Evolutionary conservation across 345 rosid genomes (phyloP), one percentile per base, ranked within the genome.

Genomic region (Zanthoxylum bungeanum): DNA sequence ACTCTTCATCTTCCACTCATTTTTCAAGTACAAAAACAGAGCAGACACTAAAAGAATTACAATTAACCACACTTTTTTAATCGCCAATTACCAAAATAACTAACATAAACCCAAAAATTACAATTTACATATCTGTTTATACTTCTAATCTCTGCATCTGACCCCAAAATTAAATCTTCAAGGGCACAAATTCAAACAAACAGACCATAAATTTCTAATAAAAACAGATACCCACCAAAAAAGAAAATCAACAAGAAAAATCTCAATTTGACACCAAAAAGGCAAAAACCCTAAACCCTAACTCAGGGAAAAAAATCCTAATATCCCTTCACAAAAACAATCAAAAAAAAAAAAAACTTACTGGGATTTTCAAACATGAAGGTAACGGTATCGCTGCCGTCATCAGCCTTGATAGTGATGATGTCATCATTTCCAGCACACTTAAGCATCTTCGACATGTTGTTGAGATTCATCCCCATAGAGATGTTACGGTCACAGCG

Each of bases 321-420:
- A 36, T 9, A 47, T 36, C 65, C 28, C 2, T 6, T 40, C 16
- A 25, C n/a, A 1, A 17, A 60, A 68, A 37, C 27, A 59, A n/a
- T 28, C 7, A 52, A 42, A 5, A 24, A 39, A 17, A 50, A 24
- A 53, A 58, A 8, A 8, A 17, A 78, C 97, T 64, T 85, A 92
- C 99, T 91, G 5, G 99, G 99, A 68, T 86, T 92, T 78, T 95
- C 99, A n/a, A n/a, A n/a, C n/a, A n/a, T n/a, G n/a, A n/a, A n/a
- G n/a, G n/a, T n/a, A n/a, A n/a, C n/a, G n/a, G n/a, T n/a, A n/a
- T n/a, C n/a, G n/a, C n/a, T n/a, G n/a, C n/a, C n/a, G n/a, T n/a
- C n/a, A n/a, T n/a, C n/a, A n/a, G n/a, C n/a, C n/a, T n/a, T n/a
- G n/a, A n/a, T n/a, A n/a, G n/a, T n/a, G n/a, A n/a, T n/a, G n/a